phyloP scores from a whole-genome alignment of 2,329 filamentous ascomycete species.

The Lecanoromycetidae sp. region DNA sequence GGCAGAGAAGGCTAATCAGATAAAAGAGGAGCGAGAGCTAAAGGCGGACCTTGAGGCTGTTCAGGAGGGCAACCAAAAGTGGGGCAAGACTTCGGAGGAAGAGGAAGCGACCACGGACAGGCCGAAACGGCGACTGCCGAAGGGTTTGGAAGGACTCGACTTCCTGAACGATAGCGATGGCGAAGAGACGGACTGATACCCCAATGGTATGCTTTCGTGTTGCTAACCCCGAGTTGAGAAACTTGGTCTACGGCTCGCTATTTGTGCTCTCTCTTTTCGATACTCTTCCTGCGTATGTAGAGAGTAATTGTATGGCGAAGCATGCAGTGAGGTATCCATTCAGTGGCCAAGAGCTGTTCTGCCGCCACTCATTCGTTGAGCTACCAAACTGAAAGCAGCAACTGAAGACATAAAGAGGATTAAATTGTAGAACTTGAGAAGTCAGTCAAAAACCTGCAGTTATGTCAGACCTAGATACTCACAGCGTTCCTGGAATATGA shows the following conservation, averaged over 20 bases:
- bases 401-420: slow-evolving; percentile 95
- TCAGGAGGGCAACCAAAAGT: slow-evolving; percentile 64
- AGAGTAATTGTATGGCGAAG: no score
- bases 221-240: no score
- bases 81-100: slow-evolving; percentile 50
- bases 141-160: slow-evolving; percentile 34
- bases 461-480: slow-evolving; percentile 26
- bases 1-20: slow-evolving; percentile 67
- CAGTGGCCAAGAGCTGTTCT: slow-evolving; percentile 27
- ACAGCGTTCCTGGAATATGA: slow-evolving; percentile 89
- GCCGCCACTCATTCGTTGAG: slow-evolving; percentile 60
- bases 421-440: slow-evolving; percentile 79
- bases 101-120: slow-evolving; percentile 32
- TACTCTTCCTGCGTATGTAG: background rate
- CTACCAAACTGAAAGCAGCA: slow-evolving; percentile 83
- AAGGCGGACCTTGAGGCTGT: slow-evolving; percentile 74
- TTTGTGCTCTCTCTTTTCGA: background rate
- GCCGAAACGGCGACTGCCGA: slow-evolving; percentile 31
- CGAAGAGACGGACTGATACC: slow-evolving; percentile 38
- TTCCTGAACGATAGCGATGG: slow-evolving; percentile 62
- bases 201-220: no score
- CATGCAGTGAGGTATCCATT: no score
- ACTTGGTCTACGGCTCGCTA: background rate
- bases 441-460: background rate
- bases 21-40: slow-evolving; percentile 78